Evolutionary conservation across 169 alveolate species (phyloP).

Genomic region (Plasmodium falciparum): DNA sequence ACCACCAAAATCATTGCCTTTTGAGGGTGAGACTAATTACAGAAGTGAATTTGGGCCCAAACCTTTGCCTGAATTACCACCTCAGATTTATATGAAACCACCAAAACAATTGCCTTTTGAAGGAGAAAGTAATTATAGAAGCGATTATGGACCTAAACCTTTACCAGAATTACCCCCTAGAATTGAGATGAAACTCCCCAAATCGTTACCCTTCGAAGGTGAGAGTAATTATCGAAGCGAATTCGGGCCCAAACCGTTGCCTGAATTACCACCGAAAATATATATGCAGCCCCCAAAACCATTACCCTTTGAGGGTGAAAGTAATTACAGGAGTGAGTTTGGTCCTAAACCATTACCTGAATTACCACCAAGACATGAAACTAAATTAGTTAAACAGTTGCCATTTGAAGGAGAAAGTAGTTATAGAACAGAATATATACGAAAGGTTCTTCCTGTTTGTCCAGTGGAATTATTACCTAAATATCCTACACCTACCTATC

Average conservation of each 20-base stretch:
- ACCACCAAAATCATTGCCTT: constrained; percentile 77
- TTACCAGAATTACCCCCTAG: constrained; percentile 76
- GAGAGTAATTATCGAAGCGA: constrained; percentile 78
- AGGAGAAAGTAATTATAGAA: constrained; percentile 73
- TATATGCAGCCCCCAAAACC: constrained; percentile 54
- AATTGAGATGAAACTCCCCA: constrained; percentile 22
- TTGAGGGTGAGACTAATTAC: constrained; percentile 75
- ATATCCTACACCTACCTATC: constrained; percentile 75
- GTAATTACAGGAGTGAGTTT: constrained; percentile 78
- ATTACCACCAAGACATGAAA: constrained; percentile 64
- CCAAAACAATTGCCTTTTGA: constrained; percentile 80
- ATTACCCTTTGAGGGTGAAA: constrained; percentile 79
- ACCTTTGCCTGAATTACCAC: constrained; percentile 74
- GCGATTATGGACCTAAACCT: constrained; percentile 82
- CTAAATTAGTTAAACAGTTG: constrained; percentile 45
- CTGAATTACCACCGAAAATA: constrained; percentile 53
- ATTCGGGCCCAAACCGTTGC: constrained; percentile 80
- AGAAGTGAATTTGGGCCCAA: constrained; percentile 78
- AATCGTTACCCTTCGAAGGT: constrained; percentile 80
- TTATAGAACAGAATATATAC: constrained; percentile 77
- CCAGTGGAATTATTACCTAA: constrained; percentile 68
- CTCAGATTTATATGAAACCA: constrained; percentile 20
- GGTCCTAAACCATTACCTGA: constrained; percentile 82
- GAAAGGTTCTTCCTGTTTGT: constrained; percentile 79
- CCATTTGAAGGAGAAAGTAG: constrained; percentile 80